Percentiles rank a stretch among this genome's conserved stretches.
Evolutionary conservation across 208 protist genomes (phyloP).

Genomic region (Crithidia brevicula): DNA sequence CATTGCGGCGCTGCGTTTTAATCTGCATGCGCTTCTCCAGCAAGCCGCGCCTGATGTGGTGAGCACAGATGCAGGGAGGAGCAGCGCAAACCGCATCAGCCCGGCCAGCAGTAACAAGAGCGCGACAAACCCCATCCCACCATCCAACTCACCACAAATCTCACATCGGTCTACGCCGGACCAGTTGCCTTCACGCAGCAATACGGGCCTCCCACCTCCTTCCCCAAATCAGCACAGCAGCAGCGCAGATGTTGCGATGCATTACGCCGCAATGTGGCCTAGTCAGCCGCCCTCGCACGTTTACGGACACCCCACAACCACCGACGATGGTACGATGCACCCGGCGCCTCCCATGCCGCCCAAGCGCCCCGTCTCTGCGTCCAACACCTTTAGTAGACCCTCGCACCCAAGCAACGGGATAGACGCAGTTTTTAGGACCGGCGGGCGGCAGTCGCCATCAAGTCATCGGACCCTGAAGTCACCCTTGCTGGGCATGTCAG

Average conservation of each 20-base stretch:
- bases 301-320: background rate
- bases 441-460: background rate
- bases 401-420: background rate
- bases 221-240: slow-evolving; percentile 3
- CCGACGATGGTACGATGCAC: background rate
- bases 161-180: background rate
- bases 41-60: background rate
- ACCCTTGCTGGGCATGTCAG: background rate
- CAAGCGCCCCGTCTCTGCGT: background rate
- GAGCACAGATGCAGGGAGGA: background rate
- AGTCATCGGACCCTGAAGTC: background rate
- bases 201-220: background rate
- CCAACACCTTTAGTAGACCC: background rate
- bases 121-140: background rate
- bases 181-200: background rate
- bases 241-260: background rate
- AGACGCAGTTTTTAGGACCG: background rate
- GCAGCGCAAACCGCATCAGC: background rate
- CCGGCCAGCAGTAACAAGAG: background rate
- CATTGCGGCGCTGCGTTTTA: slow-evolving; percentile 24
- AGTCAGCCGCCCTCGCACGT: background rate
- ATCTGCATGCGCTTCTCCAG: slow-evolving; percentile 24
- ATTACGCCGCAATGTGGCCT: slow-evolving; percentile 1
- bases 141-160: background rate
- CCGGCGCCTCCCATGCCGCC: background rate